Evolutionary conservation across 129 eudicot genomes (phyloP).

Genomic region (Escallonia rubra): DNA sequence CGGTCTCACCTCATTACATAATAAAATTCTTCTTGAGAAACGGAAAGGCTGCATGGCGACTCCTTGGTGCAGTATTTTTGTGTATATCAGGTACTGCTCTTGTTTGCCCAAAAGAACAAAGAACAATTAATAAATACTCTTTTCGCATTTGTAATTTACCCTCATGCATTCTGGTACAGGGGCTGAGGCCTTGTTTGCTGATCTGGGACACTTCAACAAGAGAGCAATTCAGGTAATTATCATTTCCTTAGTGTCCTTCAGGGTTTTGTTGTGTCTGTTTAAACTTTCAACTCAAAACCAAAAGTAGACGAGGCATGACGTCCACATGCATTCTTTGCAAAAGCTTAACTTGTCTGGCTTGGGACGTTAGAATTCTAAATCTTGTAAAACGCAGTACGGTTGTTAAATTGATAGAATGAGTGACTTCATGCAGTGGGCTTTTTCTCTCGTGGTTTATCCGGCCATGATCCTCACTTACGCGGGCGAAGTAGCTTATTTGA

Average conservation of each 20-base stretch:
- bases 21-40: constrained; percentile 38
- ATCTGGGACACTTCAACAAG: constrained; percentile 66
- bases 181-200: constrained; percentile 79
- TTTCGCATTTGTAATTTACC: too few species aligned
- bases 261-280: too few species aligned
- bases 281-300: too few species aligned
- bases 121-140: too few species aligned
- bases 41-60: constrained; percentile 53
- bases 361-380: too few species aligned
- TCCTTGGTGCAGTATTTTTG: constrained; percentile 59
- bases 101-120: not conserved
- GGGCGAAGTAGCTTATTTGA: constrained; percentile 72
- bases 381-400: not conserved
- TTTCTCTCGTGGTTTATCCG: constrained; percentile 54
- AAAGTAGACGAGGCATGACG: too few species aligned
- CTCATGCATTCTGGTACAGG: constrained; percentile 24
- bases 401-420: not conserved
- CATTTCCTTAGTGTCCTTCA: not conserved
- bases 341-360: too few species aligned
- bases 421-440: constrained; percentile 36
- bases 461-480: constrained; percentile 59
- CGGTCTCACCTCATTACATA: constrained; percentile 62
- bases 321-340: too few species aligned
- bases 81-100: constrained; percentile 61
- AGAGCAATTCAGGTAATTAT: constrained; percentile 53